Evolutionary conservation across 768 basidiomycete genomes (phyloP).

Genomic region (Steccherinum ochraceum): DNA sequence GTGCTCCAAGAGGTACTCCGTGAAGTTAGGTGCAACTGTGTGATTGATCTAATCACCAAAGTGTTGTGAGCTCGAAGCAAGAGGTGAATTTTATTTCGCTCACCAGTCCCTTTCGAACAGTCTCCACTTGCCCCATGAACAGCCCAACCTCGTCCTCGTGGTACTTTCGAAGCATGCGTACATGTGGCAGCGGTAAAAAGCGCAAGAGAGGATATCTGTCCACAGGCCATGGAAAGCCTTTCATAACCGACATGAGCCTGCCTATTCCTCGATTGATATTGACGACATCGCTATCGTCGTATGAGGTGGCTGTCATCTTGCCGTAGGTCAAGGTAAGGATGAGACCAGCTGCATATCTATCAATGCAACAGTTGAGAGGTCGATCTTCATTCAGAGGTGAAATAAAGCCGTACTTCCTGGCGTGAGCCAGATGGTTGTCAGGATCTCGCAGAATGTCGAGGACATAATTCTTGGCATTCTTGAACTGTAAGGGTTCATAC

Average conservation of each 20-base stretch:
- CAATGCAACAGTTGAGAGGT: neutral
- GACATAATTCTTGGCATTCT: constrained; percentile 26
- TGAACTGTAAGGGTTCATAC: constrained; percentile 28
- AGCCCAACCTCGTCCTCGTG: constrained; percentile 37
- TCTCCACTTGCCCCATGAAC: constrained; percentile 25
- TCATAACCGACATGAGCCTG: constrained; percentile 30
- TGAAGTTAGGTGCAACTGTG: constrained; percentile 25
- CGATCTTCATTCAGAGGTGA: neutral
- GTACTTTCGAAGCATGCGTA: constrained; percentile 45
- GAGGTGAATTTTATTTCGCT: too few relatives aligned
- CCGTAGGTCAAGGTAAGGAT: constrained; percentile 34
- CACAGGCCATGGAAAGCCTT: constrained; percentile 29
- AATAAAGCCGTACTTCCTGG: constrained; percentile 20
- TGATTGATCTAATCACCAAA: constrained; percentile 18
- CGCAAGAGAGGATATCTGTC: constrained; percentile 31
- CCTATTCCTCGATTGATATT: constrained; percentile 27
- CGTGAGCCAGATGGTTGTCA: constrained; percentile 26
- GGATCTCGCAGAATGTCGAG: constrained; percentile 31
- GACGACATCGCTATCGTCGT: constrained; percentile 29
- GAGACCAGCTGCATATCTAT: constrained; percentile 33
- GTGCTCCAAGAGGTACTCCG: constrained; percentile 30
- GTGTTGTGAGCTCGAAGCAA: neutral
- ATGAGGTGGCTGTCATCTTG: constrained; percentile 31
- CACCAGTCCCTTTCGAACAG: constrained; percentile 25
- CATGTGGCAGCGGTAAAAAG: constrained; percentile 50